Percentiles rank a stretch among this genome's conserved stretches.
These are phyloP conservation scores for Phialemonium atrogriseum DNA, from an alignment of 2,329 filamentous ascomycete genomes.

Conservation along the genomic window DNA sequence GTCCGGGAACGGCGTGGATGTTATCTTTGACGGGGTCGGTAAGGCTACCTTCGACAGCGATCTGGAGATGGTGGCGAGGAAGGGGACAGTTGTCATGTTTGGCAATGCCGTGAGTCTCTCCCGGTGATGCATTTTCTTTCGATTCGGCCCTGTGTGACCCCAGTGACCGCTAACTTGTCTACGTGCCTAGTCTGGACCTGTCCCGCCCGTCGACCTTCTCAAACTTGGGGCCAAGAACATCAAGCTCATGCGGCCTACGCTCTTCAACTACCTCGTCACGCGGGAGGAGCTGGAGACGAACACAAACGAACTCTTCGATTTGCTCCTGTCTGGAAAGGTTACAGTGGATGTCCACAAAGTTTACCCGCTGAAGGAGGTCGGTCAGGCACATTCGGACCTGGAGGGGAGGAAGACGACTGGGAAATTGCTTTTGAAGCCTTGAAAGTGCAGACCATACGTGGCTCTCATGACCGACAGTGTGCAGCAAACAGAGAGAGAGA, in stretches of 20 bases:
- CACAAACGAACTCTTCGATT: conserved; percentile 60
- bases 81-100: conserved; percentile 71
- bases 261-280: conserved; percentile 63
- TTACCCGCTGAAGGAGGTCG: conserved; percentile 68
- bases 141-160: no score
- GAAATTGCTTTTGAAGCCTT: conserved; percentile 68
- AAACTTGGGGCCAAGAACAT: conserved; percentile 66
- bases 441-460: no score
- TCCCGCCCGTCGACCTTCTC: conserved; percentile 54
- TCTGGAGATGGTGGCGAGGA: conserved; percentile 64
- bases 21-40: conserved; percentile 80
- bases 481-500: background rate
- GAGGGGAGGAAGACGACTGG: conserved; percentile 77
- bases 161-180: no score
- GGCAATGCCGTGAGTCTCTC: conserved; percentile 62
- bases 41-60: conserved; percentile 76
- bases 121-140: no score
- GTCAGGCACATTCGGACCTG: conserved; percentile 66
- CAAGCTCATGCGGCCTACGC: conserved; percentile 64
- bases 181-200: conserved; percentile 58
- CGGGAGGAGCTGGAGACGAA: conserved; percentile 65
- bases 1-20: conserved; percentile 61
- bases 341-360: conserved; percentile 67
- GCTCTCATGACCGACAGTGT: no score
- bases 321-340: conserved; percentile 61